phyloP scores from a whole-genome alignment of 192 early-diverging fungal species.

The Mortierella alpina region DNA sequence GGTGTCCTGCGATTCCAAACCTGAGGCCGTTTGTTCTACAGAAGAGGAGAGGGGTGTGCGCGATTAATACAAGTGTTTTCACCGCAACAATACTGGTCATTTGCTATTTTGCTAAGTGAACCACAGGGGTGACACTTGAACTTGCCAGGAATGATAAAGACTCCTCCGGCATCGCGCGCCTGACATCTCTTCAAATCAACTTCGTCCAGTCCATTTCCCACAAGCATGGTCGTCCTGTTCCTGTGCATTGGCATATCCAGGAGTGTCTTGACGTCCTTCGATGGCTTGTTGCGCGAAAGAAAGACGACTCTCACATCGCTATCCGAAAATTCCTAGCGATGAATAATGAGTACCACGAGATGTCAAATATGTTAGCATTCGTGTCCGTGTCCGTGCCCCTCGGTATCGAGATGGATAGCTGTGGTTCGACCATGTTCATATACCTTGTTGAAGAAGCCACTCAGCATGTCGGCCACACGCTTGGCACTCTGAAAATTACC shows the following conservation, averaged over 20 bases:
- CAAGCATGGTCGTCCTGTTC: constrained; percentile 41
- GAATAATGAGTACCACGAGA: neutral
- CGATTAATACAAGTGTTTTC: neutral
- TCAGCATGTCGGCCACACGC: constrained; percentile 57
- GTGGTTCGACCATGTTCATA: neutral
- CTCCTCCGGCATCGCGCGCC: constrained; percentile 57
- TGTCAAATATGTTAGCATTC: neutral
- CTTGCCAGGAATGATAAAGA: constrained; percentile 63
- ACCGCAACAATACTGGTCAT: neutral
- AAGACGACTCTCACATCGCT: constrained; percentile 61
- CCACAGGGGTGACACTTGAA: no score
- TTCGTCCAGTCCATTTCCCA: constrained; percentile 49
- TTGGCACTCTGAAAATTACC: constrained; percentile 57
- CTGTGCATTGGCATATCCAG: constrained; percentile 48
- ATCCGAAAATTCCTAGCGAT: constrained; percentile 55
- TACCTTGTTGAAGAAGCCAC: constrained; percentile 60
- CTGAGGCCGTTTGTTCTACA: constrained; percentile 59
- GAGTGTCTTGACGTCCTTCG: constrained; percentile 58
- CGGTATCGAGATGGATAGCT: neutral
- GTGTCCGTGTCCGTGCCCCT: neutral
- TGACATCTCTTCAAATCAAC: constrained; percentile 41
- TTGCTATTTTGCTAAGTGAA: neutral
- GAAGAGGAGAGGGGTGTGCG: neutral
- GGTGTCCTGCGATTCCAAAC: constrained; percentile 71
- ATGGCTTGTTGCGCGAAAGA: constrained; percentile 57